Base-by-base conservation (phyloP, 2,329 filamentous ascomycete genomes). In the Epichloe sylvatica region DNA sequence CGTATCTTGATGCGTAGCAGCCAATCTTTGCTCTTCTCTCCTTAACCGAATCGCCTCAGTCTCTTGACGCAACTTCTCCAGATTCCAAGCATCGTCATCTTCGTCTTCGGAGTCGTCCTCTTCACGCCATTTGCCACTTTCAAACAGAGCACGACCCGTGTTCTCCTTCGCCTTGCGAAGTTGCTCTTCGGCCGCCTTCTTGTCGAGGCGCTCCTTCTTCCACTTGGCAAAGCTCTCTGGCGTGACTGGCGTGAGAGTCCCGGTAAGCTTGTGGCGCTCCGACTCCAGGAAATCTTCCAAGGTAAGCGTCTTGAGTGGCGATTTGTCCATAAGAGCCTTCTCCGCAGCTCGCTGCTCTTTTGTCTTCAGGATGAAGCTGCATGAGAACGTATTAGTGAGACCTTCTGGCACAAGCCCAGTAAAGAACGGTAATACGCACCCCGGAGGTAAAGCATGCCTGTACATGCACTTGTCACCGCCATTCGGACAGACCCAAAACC, bases 401-500 rank as follows among this genome's bases (percentile, higher is more conserved):
- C 45, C 44, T 12, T 4, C 11, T 17, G 12, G 25, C 19, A 21
- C 23, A 19, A 30, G 23, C 21, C 8, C 17, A 43, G 15, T 9
- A 34, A 40, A 17, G n/a, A 34, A 15, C 13, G 33, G 33, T 23
- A 19, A 52, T 48, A 79, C 85, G 62, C 80, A 94, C 86, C 92
- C 92, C 62, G 90, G 86, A 59, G 94, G 92, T 60, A 98, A 76
- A 61, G 86, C 89, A 68, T 98, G 92, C 70, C 86, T 90, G 66
- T 98, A 98, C 84, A 92, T 97, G 84, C 92, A 98, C 69, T 95
- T 87, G 64, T 98, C 85, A 55, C 86, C 91, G 56, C 89, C 90
- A 62, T 97, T 97, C 44, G 92, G 92, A 77, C 92, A 98, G 52
- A 81, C 76, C 92, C 92, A 98, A 71, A 98, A 97, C 92, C 92